These are phyloP conservation scores for Fraxinus ornus DNA, from an alignment of 305 asterid species.

Conservation along the genomic window DNA sequence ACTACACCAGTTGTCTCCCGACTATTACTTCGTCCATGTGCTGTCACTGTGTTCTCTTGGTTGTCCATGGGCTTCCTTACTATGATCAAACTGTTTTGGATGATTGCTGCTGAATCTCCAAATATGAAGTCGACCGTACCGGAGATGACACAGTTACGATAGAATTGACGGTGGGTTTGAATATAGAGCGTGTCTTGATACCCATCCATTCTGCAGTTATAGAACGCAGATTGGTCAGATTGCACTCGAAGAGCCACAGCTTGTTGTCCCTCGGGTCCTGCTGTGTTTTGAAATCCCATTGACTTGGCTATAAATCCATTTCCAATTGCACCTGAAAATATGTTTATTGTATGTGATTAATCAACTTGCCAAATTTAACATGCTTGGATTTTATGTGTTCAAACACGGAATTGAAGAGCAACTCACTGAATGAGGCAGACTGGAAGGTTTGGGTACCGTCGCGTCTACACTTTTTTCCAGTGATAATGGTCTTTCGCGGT, in stretches of 20 bases:
- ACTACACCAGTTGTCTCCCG: constrained; percentile 39
- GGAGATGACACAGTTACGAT: constrained; percentile 37
- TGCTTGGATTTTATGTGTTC: neutral
- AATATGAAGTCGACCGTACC: constrained; percentile 48
- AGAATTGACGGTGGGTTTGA: constrained; percentile 39
- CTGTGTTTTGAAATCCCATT: constrained; percentile 41
- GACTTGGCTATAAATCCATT: constrained; percentile 38
- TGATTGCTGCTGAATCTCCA: constrained; percentile 28
- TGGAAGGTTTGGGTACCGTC: constrained; percentile 29
- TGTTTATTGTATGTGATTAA: neutral
- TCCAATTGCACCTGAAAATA: constrained; percentile 30
- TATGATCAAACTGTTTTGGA: constrained; percentile 41
- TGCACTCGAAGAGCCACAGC: constrained; percentile 44
- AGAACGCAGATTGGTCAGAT: constrained; percentile 38
- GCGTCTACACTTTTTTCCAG: constrained; percentile 29
- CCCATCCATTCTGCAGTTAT: constrained; percentile 42
- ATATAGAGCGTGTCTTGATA: constrained; percentile 41
- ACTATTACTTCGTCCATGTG: constrained; percentile 31
- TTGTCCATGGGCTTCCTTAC: constrained; percentile 44
- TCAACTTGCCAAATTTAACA: neutral
- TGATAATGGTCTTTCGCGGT: constrained; percentile 36
- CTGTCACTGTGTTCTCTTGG: constrained; percentile 40
- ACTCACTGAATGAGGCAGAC: constrained; percentile 39
- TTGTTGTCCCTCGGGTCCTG: constrained; percentile 45
- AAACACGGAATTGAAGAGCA: neutral